Evolutionary conservation across 2,329 filamentous ascomycete species (phyloP).

Genomic region (Phaeophleospora eucalypticola): DNA sequence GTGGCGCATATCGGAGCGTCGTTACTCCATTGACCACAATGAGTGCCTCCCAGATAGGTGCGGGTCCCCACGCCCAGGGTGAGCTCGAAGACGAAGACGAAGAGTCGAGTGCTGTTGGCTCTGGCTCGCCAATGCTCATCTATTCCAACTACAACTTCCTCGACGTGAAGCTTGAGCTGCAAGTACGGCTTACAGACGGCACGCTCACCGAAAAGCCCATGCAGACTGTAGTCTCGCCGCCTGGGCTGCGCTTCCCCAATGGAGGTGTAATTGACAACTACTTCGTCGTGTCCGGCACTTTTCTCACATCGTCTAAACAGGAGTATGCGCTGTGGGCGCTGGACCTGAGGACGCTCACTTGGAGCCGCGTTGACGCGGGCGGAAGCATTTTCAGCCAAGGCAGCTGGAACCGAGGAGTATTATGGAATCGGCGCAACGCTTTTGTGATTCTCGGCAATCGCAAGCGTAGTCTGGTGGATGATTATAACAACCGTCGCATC

Average conservation of each 20-base stretch:
- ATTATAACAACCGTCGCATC: slow-evolving; percentile 96
- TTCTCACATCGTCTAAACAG: slow-evolving; percentile 94
- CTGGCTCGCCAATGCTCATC: slow-evolving; percentile 74
- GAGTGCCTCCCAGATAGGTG: slow-evolving; percentile 63
- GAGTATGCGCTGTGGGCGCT: slow-evolving; percentile 97
- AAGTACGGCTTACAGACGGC: slow-evolving; percentile 80
- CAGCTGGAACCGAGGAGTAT: slow-evolving; percentile 92
- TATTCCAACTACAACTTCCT: slow-evolving; percentile 99
- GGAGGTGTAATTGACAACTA: slow-evolving; percentile 93
- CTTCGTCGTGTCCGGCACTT: slow-evolving; percentile 96
- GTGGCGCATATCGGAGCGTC: slow-evolving; percentile 93
- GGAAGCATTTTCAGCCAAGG: slow-evolving; percentile 93
- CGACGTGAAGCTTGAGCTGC: slow-evolving; percentile 92
- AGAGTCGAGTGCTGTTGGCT: slow-evolving; percentile 32
- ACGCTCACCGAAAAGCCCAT: slow-evolving; percentile 82
- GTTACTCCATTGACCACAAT: slow-evolving; percentile 74
- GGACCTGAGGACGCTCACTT: slow-evolving; percentile 80
- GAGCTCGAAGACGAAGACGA: slow-evolving; percentile 38
- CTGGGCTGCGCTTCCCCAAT: slow-evolving; percentile 90
- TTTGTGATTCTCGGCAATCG: slow-evolving; percentile 95
- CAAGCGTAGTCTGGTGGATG: slow-evolving; percentile 88
- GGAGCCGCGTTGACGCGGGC: slow-evolving; percentile 93
- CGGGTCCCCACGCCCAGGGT: slow-evolving; percentile 43
- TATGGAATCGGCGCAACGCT: slow-evolving; percentile 90
- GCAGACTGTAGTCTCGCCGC: slow-evolving; percentile 80